phyloP scores from a whole-genome alignment of 129 eudicot species.

The Erigeron canadensis region DNA sequence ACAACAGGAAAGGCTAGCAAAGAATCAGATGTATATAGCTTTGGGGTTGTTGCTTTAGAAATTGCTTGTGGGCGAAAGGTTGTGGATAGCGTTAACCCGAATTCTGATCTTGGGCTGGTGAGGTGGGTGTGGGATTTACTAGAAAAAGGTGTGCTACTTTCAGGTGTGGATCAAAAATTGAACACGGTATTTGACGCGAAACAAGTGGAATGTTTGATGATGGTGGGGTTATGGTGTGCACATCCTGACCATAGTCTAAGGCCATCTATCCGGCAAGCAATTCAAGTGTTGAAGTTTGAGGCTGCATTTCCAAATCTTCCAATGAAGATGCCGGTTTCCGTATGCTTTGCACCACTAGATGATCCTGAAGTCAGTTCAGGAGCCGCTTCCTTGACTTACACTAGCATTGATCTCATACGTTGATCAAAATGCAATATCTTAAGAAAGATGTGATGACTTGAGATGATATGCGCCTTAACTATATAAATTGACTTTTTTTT shows the following conservation, averaged over 20 bases:
- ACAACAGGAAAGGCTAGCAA: conserved; percentile 53
- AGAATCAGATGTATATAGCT: conserved; percentile 60
- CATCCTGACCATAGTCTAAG: conserved; percentile 51
- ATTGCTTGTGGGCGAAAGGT: conserved; percentile 47
- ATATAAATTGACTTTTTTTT: no score
- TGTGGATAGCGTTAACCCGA: conserved; percentile 16
- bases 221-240: conserved; percentile 56
- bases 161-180: conserved; percentile 36
- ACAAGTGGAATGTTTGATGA: conserved; percentile 52
- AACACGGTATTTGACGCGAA: conserved; percentile 22
- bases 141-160: conserved; percentile 42
- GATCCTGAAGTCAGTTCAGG: conserved; percentile 31
- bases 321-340: conserved; percentile 38
- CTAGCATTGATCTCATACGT: conserved; percentile 38
- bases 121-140: conserved; percentile 51
- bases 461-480: no score
- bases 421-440: conserved; percentile 8
- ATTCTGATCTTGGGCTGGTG: conserved; percentile 35
- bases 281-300: conserved; percentile 59
- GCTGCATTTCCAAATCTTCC: conserved; percentile 45
- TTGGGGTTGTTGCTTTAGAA: conserved; percentile 54
- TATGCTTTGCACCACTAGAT: conserved; percentile 27
- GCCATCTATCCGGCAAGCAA: conserved; percentile 56
- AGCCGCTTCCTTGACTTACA: conserved; percentile 33
- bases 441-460: no score